Evolutionary conservation across 495 filamentous ascomycete species (phyloP), one percentile per base, ranked within the genome.

Genomic region (Paragyromitra xinjiangensis): DNA sequence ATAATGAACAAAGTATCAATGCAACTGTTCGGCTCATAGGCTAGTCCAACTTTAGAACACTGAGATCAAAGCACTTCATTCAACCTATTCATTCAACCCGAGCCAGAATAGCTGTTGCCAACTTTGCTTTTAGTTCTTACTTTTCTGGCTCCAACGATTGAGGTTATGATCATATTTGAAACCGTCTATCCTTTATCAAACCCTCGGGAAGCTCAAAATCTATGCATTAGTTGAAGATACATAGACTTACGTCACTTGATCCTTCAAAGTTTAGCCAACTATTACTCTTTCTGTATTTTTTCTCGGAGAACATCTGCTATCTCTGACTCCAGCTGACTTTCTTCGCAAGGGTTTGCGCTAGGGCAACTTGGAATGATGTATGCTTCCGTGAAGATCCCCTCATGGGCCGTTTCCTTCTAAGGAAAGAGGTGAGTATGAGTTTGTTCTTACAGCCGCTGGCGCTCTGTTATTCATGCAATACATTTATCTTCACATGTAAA

Each of bases 31-130:
- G 67, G 34, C 24, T 29, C 66, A 19, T 56, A 42, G 7, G 16
- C 53, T 22, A 62, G 39, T 16, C 68, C 24, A 14, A 24, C 3
- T 34, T 34, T 34, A 34, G 29, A 34, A 34, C 29, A 34, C 9
- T 44, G 51, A 44, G 6, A 39, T n/a, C 11, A 42, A 29, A n/a
- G 14, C 44, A 34, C 39, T 24, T 45, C 37, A 45, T n/a, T 53
- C 53, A 69, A 69, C 66, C 29, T 69, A 12, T 58, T 69, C 44
- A 58, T 37, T 53, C 44, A 9, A 58, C 44, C 29, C 22, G 51
- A 58, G 14, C 16, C 11, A 48, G 29, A 64, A 26, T 39, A 24
- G 29, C 19, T 19, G 16, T 40, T 40, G 11, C 39, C 40, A 45
- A 56, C 26, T 39, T 39, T 40, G 6, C 0, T 63, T 44, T 24